Percentiles rank a stretch among this genome's conserved stretches.
Evolutionary conservation across 257 asterid genomes (phyloP).

Genomic region (Solanum ossicruentum): DNA sequence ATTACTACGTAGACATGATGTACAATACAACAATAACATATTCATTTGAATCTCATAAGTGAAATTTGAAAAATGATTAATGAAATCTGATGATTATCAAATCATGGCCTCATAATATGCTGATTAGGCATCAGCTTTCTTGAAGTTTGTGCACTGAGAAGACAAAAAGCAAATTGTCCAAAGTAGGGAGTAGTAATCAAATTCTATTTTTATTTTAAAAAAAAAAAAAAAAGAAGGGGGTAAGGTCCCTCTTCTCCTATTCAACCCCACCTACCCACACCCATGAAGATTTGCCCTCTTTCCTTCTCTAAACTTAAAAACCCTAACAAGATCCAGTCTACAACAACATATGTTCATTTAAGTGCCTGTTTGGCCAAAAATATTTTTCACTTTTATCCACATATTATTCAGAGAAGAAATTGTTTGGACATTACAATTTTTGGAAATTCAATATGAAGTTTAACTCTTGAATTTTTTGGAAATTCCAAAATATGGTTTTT

Average conservation of each 20-base stretch:
- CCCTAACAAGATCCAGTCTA: background rate
- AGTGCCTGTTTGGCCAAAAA: no score
- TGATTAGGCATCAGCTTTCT: slow-evolving; percentile 29
- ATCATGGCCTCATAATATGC: slow-evolving; percentile 30
- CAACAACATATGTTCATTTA: background rate
- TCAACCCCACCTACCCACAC: background rate
- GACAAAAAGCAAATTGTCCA: slow-evolving; percentile 39
- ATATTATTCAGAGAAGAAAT: background rate
- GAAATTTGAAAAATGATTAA: background rate
- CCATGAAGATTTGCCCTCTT: background rate
- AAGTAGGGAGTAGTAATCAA: background rate
- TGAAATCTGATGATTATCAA: slow-evolving; percentile 29
- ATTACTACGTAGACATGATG: background rate
- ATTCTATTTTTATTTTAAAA: no score
- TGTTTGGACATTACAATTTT: background rate
- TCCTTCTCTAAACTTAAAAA: background rate
- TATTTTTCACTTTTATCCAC: background rate
- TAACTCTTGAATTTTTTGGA: background rate
- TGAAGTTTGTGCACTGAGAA: slow-evolving; percentile 38
- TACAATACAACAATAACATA: background rate
- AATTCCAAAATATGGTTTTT: background rate
- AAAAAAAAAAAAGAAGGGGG: background rate
- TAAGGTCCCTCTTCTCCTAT: background rate
- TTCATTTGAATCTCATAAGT: no score
- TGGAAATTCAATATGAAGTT: background rate